Evolutionary conservation across 2,329 filamentous ascomycete species (phyloP).

Genomic region (Stemphylium vesicarium): DNA sequence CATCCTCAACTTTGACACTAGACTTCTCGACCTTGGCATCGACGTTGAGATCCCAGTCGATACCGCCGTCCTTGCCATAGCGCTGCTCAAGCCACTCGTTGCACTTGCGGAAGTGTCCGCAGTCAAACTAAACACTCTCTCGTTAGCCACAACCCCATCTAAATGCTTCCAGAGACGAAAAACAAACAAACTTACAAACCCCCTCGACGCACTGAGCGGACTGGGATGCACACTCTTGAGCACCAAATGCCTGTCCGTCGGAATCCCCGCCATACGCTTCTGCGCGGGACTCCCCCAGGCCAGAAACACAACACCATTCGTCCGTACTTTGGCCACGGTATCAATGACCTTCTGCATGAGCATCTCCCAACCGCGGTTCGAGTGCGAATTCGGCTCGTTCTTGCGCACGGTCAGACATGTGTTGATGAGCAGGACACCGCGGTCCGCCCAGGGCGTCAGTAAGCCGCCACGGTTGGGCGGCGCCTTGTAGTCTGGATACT

Average conservation of each 20-base stretch:
- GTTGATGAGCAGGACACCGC: slow-evolving; percentile 91
- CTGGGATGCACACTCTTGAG: slow-evolving; percentile 89
- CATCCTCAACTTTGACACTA: too few relatives aligned
- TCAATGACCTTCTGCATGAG: slow-evolving; percentile 95
- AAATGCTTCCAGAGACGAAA: not conserved
- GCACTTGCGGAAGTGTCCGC: slow-evolving; percentile 78
- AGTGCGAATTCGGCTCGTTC: slow-evolving; percentile 84
- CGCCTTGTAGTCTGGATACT: slow-evolving; percentile 79
- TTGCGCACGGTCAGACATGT: slow-evolving; percentile 93
- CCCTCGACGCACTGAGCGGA: slow-evolving; percentile 81
- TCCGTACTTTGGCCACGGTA: slow-evolving; percentile 76
- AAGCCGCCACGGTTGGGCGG: slow-evolving; percentile 82
- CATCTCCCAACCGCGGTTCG: slow-evolving; percentile 86
- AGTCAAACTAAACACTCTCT: slow-evolving; percentile 65
- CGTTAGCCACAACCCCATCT: slow-evolving; percentile 39
- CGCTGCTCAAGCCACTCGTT: slow-evolving; percentile 82
- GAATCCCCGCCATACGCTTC: slow-evolving; percentile 76
- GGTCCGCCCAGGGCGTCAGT: slow-evolving; percentile 91
- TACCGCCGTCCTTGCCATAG: slow-evolving; percentile 79
- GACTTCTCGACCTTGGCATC: slow-evolving; percentile 9
- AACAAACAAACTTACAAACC: slow-evolving; percentile 66
- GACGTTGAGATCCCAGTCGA: slow-evolving; percentile 79
- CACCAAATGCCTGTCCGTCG: slow-evolving; percentile 77
- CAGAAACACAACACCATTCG: slow-evolving; percentile 86
- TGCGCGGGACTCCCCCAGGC: slow-evolving; percentile 90